Evolutionary conservation across 331 rosid genomes (phyloP).

Genomic region (Quercus lobata): DNA sequence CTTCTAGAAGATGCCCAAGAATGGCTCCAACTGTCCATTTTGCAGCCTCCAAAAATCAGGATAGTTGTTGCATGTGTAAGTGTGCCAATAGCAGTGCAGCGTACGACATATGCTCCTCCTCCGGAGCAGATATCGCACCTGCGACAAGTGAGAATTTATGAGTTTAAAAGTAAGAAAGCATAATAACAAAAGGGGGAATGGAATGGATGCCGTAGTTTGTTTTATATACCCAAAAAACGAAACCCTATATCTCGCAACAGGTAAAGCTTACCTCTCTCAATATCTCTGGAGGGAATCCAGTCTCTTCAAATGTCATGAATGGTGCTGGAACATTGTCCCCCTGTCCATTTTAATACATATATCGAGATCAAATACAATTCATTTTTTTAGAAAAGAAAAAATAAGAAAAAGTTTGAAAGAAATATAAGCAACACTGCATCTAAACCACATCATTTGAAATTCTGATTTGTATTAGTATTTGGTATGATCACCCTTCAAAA

Average conservation of each 20-base stretch:
- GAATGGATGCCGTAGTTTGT: slow-evolving; percentile 32
- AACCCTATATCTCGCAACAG: slow-evolving; percentile 13
- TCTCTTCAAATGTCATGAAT: slow-evolving; percentile 81
- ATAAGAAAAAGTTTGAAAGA: background rate
- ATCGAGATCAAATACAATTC: slow-evolving; percentile 19
- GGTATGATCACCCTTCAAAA: background rate
- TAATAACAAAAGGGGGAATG: slow-evolving; percentile 22
- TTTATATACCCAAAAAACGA: slow-evolving; percentile 20
- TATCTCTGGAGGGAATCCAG: slow-evolving; percentile 94
- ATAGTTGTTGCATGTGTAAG: slow-evolving; percentile 88
- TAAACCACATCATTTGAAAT: too few relatives aligned
- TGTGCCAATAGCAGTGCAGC: slow-evolving; percentile 99
- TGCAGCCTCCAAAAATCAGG: slow-evolving; percentile 99
- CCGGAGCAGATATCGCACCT: slow-evolving; percentile 99
- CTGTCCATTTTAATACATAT: slow-evolving; percentile 44
- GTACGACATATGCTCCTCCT: slow-evolving; percentile 99
- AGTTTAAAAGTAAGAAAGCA: slow-evolving; percentile 56
- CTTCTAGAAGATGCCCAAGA: slow-evolving; percentile 95
- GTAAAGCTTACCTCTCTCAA: slow-evolving; percentile 82
- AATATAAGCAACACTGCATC: slow-evolving; percentile 1
- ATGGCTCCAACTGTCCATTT: slow-evolving; percentile 98
- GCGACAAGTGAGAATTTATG: slow-evolving; percentile 94
- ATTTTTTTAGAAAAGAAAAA: background rate
- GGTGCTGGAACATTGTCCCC: slow-evolving; percentile 98
- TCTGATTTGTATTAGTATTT: background rate